Conservation (phyloP, 805 yeast genomes). For the Zygoascus bituminiphila region DNA sequence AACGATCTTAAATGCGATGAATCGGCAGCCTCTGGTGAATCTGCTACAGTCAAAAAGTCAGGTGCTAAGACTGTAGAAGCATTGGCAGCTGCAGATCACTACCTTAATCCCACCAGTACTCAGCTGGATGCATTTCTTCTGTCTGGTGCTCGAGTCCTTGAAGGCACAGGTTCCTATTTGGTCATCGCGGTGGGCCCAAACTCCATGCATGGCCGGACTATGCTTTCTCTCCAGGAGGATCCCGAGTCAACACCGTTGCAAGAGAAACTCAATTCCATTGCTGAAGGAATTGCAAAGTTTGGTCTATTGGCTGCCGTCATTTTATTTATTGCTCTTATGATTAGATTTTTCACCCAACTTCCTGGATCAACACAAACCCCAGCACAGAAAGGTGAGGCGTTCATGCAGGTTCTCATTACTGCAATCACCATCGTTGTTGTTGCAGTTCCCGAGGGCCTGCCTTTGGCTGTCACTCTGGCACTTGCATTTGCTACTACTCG, state of each 20-base stretch:
- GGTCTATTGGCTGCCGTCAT: conserved; percentile 80
- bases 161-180: conserved; percentile 79
- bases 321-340: conserved; percentile 71
- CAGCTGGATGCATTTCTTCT: conserved; percentile 73
- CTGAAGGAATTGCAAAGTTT: conserved; percentile 91
- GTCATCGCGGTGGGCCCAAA: conserved; percentile 87
- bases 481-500: conserved; percentile 96
- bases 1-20: conserved; percentile 78
- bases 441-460: conserved; percentile 99
- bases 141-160: conserved; percentile 80
- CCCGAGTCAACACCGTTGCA: conserved; percentile 86
- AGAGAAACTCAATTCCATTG: conserved; percentile 66
- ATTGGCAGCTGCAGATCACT: conserved; percentile 23
- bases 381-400: conserved; percentile 75
- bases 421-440: conserved; percentile 91
- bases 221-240: conserved; percentile 70
- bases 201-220: conserved; percentile 87
- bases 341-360: conserved; percentile 60
- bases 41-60: conserved; percentile 66
- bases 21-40: conserved; percentile 89
- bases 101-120: conserved; percentile 27
- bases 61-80: conserved; percentile 40
- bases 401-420: conserved; percentile 78
- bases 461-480: conserved; percentile 93
- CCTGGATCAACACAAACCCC: conserved; percentile 40